A percentile compares a stretch with the other conserved stretches of the same genome.
Evolutionary conservation across 371 early-diverging fungal genomes (phyloP).

Genomic region (Mortierella polycephala): DNA sequence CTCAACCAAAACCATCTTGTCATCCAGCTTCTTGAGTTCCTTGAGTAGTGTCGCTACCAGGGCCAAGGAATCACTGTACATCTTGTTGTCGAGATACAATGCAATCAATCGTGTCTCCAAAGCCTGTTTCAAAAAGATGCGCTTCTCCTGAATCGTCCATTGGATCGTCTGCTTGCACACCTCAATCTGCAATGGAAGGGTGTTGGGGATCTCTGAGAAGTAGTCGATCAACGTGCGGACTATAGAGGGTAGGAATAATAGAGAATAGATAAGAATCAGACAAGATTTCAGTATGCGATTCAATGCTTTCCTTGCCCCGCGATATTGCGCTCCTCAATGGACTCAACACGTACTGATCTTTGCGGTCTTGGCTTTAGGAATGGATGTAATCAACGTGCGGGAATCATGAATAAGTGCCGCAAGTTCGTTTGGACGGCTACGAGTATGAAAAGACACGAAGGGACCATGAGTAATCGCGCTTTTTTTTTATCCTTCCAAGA

Average conservation of each 20-base stretch:
- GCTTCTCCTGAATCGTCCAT: constrained; percentile 92
- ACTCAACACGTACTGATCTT: constrained; percentile 79
- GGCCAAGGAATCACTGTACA: constrained; percentile 91
- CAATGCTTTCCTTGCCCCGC: not conserved
- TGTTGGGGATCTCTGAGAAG: constrained; percentile 89
- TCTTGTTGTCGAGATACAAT: constrained; percentile 92
- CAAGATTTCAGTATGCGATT: not conserved
- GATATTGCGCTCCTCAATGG: no score
- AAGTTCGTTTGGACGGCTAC: constrained; percentile 82
- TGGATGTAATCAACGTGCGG: constrained; percentile 78
- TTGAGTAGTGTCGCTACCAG: constrained; percentile 88
- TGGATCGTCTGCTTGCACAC: constrained; percentile 94
- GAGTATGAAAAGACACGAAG: not conserved
- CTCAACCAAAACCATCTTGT: constrained; percentile 97
- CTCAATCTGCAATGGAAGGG: constrained; percentile 88
- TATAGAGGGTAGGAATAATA: constrained; percentile 29
- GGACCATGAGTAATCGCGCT: no score
- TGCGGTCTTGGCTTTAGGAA: constrained; percentile 96
- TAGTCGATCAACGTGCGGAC: constrained; percentile 90
- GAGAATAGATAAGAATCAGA: no score
- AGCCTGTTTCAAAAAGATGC: constrained; percentile 92
- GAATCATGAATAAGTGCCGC: constrained; percentile 85
- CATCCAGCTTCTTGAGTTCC: constrained; percentile 97
- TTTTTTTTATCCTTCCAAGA: no score
- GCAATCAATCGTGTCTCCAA: constrained; percentile 93